Percentiles rank a stretch among this genome's conserved stretches.
Evolutionary conservation across 768 basidiomycete genomes (phyloP).

Genomic region (Strobilomyces confusus): DNA sequence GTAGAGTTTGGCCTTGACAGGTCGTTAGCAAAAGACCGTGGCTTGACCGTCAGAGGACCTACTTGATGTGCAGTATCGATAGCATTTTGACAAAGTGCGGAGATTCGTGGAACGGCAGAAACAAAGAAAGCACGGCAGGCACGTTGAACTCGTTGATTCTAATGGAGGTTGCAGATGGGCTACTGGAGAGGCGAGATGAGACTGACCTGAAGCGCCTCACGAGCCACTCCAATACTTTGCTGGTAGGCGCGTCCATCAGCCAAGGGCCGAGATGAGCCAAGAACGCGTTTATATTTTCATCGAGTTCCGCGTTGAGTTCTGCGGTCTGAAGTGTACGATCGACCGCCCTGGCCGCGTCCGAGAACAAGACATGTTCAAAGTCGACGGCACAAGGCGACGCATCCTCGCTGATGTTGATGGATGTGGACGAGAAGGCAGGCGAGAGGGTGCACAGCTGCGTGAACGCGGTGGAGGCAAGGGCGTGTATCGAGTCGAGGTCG

Average conservation of each 20-base stretch:
- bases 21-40: background rate
- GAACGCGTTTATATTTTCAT: conserved; percentile 57
- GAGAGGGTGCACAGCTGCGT: conserved; percentile 64
- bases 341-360: conserved; percentile 64
- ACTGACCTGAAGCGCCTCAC: conserved; percentile 85
- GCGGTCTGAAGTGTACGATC: conserved; percentile 75
- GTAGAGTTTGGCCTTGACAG: conserved; percentile 49
- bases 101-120: conserved; percentile 93
- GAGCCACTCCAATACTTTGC: conserved; percentile 90
- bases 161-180: background rate
- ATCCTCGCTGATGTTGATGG: conserved; percentile 11
- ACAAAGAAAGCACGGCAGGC: conserved; percentile 68
- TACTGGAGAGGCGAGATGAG: background rate
- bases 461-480: conserved; percentile 76
- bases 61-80: conserved; percentile 78
- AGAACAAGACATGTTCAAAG: conserved; percentile 75
- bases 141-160: conserved; percentile 96
- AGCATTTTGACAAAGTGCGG: conserved; percentile 93
- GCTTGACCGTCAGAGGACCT: conserved; percentile 18
- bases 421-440: conserved; percentile 38
- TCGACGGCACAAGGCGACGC: conserved; percentile 25
- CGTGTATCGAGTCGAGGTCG: conserved; percentile 83
- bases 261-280: conserved; percentile 73
- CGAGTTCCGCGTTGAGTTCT: conserved; percentile 61
- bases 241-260: conserved; percentile 75